Conservation (phyloP, 2,329 filamentous ascomycete species). For the Juglanconis oblonga region DNA sequence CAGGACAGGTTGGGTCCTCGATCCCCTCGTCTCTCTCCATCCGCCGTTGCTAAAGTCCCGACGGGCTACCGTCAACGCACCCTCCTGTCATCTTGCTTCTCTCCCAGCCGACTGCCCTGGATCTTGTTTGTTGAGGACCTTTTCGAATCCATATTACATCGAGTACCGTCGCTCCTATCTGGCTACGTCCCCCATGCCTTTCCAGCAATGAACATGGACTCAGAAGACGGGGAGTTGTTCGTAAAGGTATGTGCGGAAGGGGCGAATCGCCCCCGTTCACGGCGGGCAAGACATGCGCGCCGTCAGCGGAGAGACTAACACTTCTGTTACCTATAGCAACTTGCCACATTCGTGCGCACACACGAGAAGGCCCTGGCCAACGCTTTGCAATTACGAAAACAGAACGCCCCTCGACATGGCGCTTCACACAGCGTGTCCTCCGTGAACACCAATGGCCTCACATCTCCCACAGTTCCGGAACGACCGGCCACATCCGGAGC, state of each 20-base stretch:
- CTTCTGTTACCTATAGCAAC: slow-evolving; percentile 60
- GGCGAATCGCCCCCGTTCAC: neutral
- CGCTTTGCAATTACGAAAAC: slow-evolving; percentile 81
- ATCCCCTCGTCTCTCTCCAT: slow-evolving; percentile 12
- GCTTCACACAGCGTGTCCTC: slow-evolving; percentile 63
- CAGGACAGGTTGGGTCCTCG: slow-evolving; percentile 19
- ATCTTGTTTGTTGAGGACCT: slow-evolving; percentile 9
- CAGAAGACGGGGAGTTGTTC: slow-evolving; percentile 86
- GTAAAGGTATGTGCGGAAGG: slow-evolving; percentile 63
- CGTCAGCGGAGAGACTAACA: slow-evolving; percentile 27
- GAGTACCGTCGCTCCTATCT: slow-evolving; percentile 1
- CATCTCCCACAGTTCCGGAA: slow-evolving; percentile 56
- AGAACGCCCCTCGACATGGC: slow-evolving; percentile 66
- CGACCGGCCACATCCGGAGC: slow-evolving; percentile 60
- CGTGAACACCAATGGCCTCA: slow-evolving; percentile 41
- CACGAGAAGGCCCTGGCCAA: slow-evolving; percentile 98
- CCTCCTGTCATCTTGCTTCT: slow-evolving; percentile 13
- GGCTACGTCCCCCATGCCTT: slow-evolving; percentile 41
- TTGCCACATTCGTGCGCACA: slow-evolving; percentile 92
- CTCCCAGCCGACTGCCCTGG: neutral
- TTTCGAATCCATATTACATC: slow-evolving; percentile 22
- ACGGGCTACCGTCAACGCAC: slow-evolving; percentile 8
- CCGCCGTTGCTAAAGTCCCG: slow-evolving; percentile 3
- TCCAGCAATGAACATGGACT: slow-evolving; percentile 66
- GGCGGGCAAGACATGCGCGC: neutral